phyloP scores from a whole-genome alignment of 2,329 filamentous ascomycete species.

The Fusarium chaquense region DNA sequence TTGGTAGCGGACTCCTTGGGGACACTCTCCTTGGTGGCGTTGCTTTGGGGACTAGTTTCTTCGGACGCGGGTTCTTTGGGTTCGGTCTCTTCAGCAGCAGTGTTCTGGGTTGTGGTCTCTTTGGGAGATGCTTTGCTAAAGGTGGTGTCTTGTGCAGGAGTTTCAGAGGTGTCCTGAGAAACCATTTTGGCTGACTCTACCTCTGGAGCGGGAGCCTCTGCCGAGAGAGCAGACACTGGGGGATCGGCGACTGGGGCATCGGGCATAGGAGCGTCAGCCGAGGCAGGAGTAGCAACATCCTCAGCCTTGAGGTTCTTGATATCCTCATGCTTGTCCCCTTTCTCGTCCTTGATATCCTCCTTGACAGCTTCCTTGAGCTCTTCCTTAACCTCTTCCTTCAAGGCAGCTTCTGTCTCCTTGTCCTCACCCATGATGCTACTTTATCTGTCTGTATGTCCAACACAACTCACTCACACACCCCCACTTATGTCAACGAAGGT shows the following conservation, averaged over 20 bases:
- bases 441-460: constrained; percentile 7
- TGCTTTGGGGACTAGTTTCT: not conserved
- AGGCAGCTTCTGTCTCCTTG: constrained; percentile 43
- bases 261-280: constrained; percentile 21
- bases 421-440: constrained; percentile 38
- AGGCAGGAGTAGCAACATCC: constrained; percentile 13
- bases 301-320: constrained; percentile 10
- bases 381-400: constrained; percentile 43
- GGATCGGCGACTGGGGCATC: constrained; percentile 21
- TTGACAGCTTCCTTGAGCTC: constrained; percentile 23
- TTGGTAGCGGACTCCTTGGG: not conserved
- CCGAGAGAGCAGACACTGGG: constrained; percentile 11
- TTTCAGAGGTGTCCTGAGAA: not conserved
- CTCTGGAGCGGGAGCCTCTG: constrained; percentile 9
- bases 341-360: constrained; percentile 35
- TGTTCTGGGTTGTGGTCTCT: not conserved
- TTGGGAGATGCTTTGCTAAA: not conserved
- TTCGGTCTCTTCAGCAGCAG: not conserved
- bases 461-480: constrained; percentile 29
- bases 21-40: not conserved
- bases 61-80: not conserved
- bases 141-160: constrained; percentile 3
- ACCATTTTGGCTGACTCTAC: constrained; percentile 4
- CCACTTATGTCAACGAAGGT: constrained; percentile 28
- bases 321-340: constrained; percentile 37